Percentiles rank a stretch among this genome's conserved stretches.
phyloP scores from a whole-genome alignment of 768 basidiomycete genomes.

The Flagelloscypha sp. region DNA sequence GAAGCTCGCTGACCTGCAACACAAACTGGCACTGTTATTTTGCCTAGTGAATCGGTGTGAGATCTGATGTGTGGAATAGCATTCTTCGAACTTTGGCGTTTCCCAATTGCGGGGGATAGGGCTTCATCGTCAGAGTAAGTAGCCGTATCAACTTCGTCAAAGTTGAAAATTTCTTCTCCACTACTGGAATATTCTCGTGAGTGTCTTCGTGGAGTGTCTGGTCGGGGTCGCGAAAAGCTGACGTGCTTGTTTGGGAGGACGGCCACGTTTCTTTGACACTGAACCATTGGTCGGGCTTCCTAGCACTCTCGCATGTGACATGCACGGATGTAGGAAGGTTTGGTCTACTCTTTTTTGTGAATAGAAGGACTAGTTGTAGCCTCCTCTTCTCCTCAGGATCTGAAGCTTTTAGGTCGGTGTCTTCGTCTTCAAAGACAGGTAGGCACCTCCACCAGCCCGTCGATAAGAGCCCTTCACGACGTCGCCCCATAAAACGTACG shows the following conservation, averaged over 20 bases:
- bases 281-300: not conserved
- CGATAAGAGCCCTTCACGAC: conserved; percentile 55
- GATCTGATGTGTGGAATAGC: too few species aligned
- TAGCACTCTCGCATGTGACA: too few species aligned
- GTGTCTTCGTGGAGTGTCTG: conserved; percentile 2
- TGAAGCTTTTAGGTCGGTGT: conserved; percentile 3
- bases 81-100: conserved; percentile 7
- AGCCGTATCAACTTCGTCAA: conserved; percentile 13
- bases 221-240: conserved; percentile 1
- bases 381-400: not conserved
- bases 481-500: conserved; percentile 64
- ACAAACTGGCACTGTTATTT: too few species aligned
- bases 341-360: not conserved
- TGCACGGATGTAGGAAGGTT: too few species aligned
- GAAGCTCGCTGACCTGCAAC: too few species aligned
- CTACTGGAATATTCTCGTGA: conserved; percentile 10
- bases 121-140: conserved; percentile 3
- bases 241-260: conserved; percentile 2
- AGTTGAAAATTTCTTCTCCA: conserved; percentile 19
- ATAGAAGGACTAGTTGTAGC: conserved; percentile 1
- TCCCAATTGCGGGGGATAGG: not conserved
- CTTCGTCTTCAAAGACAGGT: conserved; percentile 15
- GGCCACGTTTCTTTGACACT: conserved; percentile 2
- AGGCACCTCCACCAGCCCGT: conserved; percentile 28
- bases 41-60: too few species aligned